These are phyloP conservation scores for Backusella tuberculispora DNA, from an alignment of 192 early-diverging fungal species.

Conservation along the genomic window DNA sequence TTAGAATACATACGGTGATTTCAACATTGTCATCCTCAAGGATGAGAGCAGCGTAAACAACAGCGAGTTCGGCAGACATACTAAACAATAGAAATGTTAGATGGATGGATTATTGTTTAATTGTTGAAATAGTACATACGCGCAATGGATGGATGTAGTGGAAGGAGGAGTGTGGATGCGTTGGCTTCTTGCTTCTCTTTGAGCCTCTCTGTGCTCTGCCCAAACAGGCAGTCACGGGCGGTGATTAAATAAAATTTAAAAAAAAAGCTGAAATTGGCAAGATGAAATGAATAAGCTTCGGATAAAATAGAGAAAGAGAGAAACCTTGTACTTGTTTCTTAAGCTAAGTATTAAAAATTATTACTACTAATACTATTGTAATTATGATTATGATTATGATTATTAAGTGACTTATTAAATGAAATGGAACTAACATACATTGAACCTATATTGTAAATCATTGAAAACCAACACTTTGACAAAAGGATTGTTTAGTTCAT, in stretches of 20 bases:
- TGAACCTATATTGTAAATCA: no score
- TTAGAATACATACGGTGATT: constrained; percentile 78
- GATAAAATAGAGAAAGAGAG: no score
- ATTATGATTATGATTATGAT: no score
- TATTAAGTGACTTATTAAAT: no score
- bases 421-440: no score
- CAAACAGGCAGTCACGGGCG: neutral
- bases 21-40: constrained; percentile 96
- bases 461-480: no score
- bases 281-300: no score
- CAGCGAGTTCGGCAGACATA: constrained; percentile 45
- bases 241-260: neutral
- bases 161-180: constrained; percentile 13
- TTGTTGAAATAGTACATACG: neutral
- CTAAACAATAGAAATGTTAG: constrained; percentile 17
- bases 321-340: no score
- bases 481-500: no score
- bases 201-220: neutral
- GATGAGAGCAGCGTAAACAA: constrained; percentile 92
- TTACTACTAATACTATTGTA: no score
- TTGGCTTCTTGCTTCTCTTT: constrained; percentile 10
- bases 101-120: neutral
- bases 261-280: no score
- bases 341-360: no score
- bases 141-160: constrained; percentile 25